These are phyloP conservation scores for Diospyros kaki DNA, from an alignment of 148 eudicot species.

Conservation along the genomic window DNA sequence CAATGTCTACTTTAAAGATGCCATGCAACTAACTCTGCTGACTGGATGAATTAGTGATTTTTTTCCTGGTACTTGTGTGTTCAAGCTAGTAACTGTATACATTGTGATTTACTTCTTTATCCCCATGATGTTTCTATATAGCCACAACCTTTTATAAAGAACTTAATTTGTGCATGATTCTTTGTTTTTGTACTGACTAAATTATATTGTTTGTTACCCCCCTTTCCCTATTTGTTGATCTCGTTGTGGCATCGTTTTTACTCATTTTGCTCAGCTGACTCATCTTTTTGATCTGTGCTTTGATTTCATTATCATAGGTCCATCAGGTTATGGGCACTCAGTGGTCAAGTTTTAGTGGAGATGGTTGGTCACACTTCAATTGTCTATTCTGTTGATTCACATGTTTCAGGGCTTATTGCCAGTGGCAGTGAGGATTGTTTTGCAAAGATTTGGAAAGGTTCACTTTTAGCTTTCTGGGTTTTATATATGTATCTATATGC, in stretches of 20 bases:
- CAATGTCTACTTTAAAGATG: not conserved
- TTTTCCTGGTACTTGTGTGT: not conserved
- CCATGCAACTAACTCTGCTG: not conserved
- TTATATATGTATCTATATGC: not conserved
- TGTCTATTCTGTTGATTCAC: slow-evolving; percentile 95
- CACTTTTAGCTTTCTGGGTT: not conserved
- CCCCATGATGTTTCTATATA: not conserved
- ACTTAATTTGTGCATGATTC: not conserved
- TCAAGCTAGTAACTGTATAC: not conserved
- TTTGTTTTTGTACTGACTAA: not conserved
- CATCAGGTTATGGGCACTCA: slow-evolving; percentile 82
- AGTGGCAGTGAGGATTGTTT: slow-evolving; percentile 96
- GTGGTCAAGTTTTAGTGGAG: slow-evolving; percentile 84
- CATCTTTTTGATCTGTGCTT: slow-evolving; percentile 4
- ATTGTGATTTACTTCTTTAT: not conserved
- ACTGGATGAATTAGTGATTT: not conserved
- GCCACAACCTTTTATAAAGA: not conserved
- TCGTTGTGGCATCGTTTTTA: not conserved
- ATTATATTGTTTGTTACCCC: not conserved
- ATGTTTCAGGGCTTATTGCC: slow-evolving; percentile 70
- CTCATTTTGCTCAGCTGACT: not conserved
- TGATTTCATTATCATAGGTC: slow-evolving; percentile 40
- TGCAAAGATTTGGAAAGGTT: slow-evolving; percentile 97
- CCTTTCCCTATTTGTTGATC: not conserved
- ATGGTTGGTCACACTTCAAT: slow-evolving; percentile 97